Evolutionary conservation across 371 early-diverging fungal genomes (phyloP).

Genomic region (Nematocida sp.): DNA sequence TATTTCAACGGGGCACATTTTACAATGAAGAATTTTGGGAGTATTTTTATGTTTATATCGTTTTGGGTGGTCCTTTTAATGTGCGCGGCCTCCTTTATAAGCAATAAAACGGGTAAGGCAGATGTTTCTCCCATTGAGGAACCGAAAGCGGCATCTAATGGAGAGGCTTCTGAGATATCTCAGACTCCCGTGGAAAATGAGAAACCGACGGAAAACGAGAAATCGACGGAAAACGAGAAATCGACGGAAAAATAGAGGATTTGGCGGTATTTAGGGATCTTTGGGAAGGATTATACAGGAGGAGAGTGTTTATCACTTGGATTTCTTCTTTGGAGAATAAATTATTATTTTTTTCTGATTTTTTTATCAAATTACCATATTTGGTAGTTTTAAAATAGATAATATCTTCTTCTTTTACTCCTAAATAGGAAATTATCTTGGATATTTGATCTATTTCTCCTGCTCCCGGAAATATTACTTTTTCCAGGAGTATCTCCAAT

Average conservation of each 20-base stretch:
- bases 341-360: too few relatives aligned
- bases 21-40: conserved; percentile 18
- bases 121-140: background rate
- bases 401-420: conserved; percentile 79
- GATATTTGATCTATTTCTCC: conserved; percentile 95
- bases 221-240: background rate
- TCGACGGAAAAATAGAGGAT: background rate
- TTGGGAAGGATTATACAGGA: conserved; percentile 4
- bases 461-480: conserved; percentile 92
- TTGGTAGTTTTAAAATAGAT: too few relatives aligned
- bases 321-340: background rate
- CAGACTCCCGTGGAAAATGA: background rate
- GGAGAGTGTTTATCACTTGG: background rate
- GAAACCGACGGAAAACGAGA: background rate
- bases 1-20: background rate
- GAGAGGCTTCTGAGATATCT: too few relatives aligned
- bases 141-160: background rate
- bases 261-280: background rate
- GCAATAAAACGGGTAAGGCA: background rate
- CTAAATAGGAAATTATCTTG: conserved; percentile 94
- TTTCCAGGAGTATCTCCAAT: conserved; percentile 87
- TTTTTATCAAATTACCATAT: too few relatives aligned
- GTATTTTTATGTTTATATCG: too few relatives aligned
- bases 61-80: too few relatives aligned
- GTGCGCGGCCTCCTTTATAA: background rate